Evolutionary conservation across 2,329 filamentous ascomycete genomes (phyloP), one percentile per base, ranked within the genome.

Genomic region (Neospermospora avenae): DNA sequence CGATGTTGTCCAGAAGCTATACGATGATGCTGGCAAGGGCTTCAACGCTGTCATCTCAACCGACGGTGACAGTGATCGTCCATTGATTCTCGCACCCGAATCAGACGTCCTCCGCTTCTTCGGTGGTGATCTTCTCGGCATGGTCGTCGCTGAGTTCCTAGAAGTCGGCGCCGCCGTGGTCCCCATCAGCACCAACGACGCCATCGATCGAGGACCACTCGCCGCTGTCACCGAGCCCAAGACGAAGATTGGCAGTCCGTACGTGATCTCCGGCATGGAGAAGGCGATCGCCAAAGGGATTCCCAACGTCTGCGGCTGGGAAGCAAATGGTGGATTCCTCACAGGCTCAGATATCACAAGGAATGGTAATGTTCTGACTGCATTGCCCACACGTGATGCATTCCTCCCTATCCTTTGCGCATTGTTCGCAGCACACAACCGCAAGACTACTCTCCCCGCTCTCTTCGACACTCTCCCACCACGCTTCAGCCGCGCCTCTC

Each of bases 301-400:
- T 52, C 55, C 42, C 14, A 68, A 68, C 28, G 69, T 73, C 57
- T 69, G 67, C 56, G 71, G 71, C 44, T 73, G 71, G 71, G 71
- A 73, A 63, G 71, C 71, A 34, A 73, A 73, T 39, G 71, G 71
- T 13, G 71, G 71, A 13, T 73, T 73, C 58, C 69, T 73, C 49
- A 73, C 71, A 1, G 69, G 70, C 25, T 71, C 67, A 11, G 68
- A 73, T 39, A 66, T 73, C 37, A 58, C 69, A 53, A 64, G 65
- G 18, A 64, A 73, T 34, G 69, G 67, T 51, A 69, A 70, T 42
- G 37, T 60, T 2, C 68, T 73, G 1, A 65, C 69, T 1, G 70
- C 69, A 25, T 70, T 73, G 18, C 71, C 71, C 8, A 73, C 71
- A 1, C 67, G 71, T 13, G 71, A 73, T 45, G 71, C 71, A 1